Conservation (phyloP, 495 filamentous ascomycete species). For the Neurospora sp. region DNA sequence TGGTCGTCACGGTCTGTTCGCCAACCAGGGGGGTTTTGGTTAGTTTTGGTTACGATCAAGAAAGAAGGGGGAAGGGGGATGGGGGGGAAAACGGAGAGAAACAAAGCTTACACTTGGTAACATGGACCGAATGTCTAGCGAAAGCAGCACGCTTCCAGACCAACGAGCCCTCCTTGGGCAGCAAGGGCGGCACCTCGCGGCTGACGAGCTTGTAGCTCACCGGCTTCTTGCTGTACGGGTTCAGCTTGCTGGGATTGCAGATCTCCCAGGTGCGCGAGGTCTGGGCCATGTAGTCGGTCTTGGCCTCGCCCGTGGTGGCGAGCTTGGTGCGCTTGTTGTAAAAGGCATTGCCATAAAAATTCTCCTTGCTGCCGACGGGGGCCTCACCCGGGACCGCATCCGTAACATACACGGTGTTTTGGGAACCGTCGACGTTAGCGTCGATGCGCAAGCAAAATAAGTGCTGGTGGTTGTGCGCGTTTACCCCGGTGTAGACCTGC, state of each 20-base stretch:
- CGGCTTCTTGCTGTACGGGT: slow-evolving; percentile 78
- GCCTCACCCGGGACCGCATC: slow-evolving; percentile 58
- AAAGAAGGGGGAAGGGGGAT: background rate
- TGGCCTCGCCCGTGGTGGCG: slow-evolving; percentile 57
- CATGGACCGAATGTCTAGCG: slow-evolving; percentile 81
- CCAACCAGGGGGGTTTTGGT: no score
- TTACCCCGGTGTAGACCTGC: slow-evolving; percentile 59
- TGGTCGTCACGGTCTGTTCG: slow-evolving; percentile 66
- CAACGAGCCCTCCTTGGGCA: slow-evolving; percentile 76
- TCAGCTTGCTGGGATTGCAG: slow-evolving; percentile 70
- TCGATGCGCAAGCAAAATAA: slow-evolving; percentile 89
- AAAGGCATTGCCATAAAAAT: slow-evolving; percentile 91
- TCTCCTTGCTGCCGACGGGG: slow-evolving; percentile 68
- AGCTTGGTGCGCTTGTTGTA: slow-evolving; percentile 82
- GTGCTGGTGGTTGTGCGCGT: slow-evolving; percentile 84
- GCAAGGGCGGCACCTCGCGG: slow-evolving; percentile 64
- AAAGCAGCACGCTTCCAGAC: slow-evolving; percentile 95
- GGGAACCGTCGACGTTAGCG: slow-evolving; percentile 76
- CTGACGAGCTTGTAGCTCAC: slow-evolving; percentile 89
- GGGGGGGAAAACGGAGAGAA: background rate
- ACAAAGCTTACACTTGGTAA: slow-evolving; percentile 66
- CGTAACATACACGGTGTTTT: slow-evolving; percentile 78
- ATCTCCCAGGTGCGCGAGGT: slow-evolving; percentile 89
- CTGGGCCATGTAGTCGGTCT: slow-evolving; percentile 70
- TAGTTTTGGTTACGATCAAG: no score